These are phyloP conservation scores for Apophysomyces elegans DNA, from an alignment of 371 early-diverging fungal species.

Conservation along the genomic window DNA sequence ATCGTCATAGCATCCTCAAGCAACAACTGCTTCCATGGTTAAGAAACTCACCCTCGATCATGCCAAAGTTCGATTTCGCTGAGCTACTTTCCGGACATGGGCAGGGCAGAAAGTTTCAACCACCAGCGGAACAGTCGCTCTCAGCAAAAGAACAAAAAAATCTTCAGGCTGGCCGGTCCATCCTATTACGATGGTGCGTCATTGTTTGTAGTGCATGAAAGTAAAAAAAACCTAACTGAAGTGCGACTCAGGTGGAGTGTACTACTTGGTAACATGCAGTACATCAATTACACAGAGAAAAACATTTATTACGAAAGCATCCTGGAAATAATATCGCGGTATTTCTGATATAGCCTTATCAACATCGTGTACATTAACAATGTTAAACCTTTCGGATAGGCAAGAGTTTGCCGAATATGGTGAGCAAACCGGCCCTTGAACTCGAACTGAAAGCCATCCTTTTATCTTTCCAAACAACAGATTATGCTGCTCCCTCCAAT, in stretches of 20 bases:
- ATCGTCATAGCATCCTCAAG: slow-evolving; percentile 20
- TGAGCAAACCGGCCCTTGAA: slow-evolving; percentile 26
- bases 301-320: slow-evolving; percentile 50
- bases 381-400: slow-evolving; percentile 18
- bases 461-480: slow-evolving; percentile 27
- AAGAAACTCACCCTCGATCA: background rate
- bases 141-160: slow-evolving; percentile 18
- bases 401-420: slow-evolving; percentile 53
- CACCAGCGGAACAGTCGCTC: slow-evolving; percentile 1
- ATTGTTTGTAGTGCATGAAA: background rate
- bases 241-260: slow-evolving; percentile 41
- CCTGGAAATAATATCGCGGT: slow-evolving; percentile 50
- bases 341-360: background rate
- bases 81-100: background rate
- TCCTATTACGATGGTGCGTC: slow-evolving; percentile 29
- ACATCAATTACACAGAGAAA: slow-evolving; percentile 36
- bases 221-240: background rate
- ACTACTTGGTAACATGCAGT: slow-evolving; percentile 27
- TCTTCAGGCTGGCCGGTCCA: slow-evolving; percentile 20
- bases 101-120: background rate
- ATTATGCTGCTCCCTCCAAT: slow-evolving; percentile 21
- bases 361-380: background rate
- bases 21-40: slow-evolving; percentile 31
- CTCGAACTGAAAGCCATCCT: slow-evolving; percentile 28
- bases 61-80: background rate